phyloP scores from a whole-genome alignment of 2,329 filamentous ascomycete species.

The Aspergillus fumigatiaffinis region DNA sequence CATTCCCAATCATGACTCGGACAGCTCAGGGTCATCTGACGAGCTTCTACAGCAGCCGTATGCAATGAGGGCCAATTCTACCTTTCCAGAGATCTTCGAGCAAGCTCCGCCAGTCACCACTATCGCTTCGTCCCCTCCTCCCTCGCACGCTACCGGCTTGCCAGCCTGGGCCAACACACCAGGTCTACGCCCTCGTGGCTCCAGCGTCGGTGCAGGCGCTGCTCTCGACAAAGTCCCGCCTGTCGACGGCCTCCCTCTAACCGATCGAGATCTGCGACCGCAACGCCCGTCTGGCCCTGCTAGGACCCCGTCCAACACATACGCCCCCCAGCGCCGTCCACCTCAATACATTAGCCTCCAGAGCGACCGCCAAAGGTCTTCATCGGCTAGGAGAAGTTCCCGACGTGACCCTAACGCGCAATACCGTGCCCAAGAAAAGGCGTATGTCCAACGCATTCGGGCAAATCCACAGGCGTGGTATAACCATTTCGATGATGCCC shows the following conservation, averaged over 20 bases:
- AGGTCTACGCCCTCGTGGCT: constrained; percentile 39
- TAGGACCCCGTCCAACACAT: constrained; percentile 74
- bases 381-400: constrained; percentile 51
- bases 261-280: constrained; percentile 44
- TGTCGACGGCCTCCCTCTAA: constrained; percentile 25
- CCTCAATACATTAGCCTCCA: constrained; percentile 47
- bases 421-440: constrained; percentile 83
- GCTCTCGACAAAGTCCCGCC: constrained; percentile 38
- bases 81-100: constrained; percentile 30
- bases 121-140: constrained; percentile 32
- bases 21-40: constrained; percentile 40
- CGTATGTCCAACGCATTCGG: constrained; percentile 87
- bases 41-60: constrained; percentile 36
- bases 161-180: constrained; percentile 35
- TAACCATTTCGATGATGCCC: constrained; percentile 54
- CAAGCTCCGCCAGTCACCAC: constrained; percentile 27
- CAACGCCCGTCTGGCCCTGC: constrained; percentile 66
- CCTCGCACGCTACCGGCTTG: constrained; percentile 22
- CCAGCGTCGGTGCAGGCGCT: constrained; percentile 39
- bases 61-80: constrained; percentile 28
- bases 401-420: constrained; percentile 66
- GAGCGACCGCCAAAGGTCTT: constrained; percentile 52
- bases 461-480: constrained; percentile 78
- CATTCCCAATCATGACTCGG: constrained; percentile 37
- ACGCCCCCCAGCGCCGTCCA: constrained; percentile 61